phyloP scores from a whole-genome alignment of 257 asterid genomes.

The Hygrophila difformis region DNA sequence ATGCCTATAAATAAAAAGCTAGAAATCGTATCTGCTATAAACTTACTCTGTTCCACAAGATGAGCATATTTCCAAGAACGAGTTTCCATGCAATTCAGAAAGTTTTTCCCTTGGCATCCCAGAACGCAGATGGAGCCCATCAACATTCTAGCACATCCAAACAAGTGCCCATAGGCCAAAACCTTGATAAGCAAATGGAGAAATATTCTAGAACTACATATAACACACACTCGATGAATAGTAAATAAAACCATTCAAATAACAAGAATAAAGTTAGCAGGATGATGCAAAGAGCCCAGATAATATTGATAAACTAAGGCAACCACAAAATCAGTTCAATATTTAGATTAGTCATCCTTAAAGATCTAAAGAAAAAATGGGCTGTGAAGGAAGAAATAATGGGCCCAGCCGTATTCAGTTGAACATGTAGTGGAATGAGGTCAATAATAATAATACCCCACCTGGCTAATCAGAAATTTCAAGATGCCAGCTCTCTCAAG shows the following conservation, averaged over 20 bases:
- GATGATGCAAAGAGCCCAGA: conserved; percentile 10
- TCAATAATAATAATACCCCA: conserved; percentile 16
- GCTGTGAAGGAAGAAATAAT: not conserved
- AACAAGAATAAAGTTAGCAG: conserved; percentile 6
- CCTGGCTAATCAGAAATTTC: conserved; percentile 92
- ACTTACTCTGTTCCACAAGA: conserved; percentile 89
- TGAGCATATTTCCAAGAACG: conserved; percentile 81
- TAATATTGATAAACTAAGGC: conserved; percentile 5
- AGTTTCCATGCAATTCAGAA: conserved; percentile 85
- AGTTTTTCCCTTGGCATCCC: conserved; percentile 88
- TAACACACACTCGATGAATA: not conserved
- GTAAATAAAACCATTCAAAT: conserved; percentile 11
- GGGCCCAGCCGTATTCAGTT: too few relatives aligned
- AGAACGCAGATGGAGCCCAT: conserved; percentile 93
- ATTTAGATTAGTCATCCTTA: conserved; percentile 1
- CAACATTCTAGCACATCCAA: conserved; percentile 62
- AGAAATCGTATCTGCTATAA: conserved; percentile 1
- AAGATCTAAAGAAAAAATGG: not conserved
- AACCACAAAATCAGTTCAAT: not conserved
- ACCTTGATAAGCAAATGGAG: conserved; percentile 4
- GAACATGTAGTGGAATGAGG: not conserved
- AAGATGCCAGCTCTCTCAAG: conserved; percentile 83
- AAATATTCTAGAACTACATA: conserved; percentile 7
- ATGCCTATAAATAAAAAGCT: conserved; percentile 3
- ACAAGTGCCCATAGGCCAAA: conserved; percentile 16